Percentiles rank a stretch among this genome's conserved stretches.
Conservation (phyloP, 345 rosid genomes). For the Eucalyptus sideroxylon region DNA sequence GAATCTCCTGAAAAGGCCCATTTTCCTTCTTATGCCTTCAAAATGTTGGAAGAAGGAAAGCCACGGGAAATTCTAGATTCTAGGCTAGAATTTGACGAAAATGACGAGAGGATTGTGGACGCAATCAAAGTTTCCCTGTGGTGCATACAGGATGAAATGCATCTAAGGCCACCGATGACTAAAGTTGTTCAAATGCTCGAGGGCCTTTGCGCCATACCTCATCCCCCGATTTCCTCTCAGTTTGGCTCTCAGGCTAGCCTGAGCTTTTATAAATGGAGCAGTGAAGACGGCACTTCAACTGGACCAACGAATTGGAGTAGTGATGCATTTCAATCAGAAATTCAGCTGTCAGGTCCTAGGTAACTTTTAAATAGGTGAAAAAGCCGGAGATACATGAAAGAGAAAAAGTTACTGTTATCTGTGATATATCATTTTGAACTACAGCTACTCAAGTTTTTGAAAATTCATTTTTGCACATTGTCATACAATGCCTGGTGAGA, state of each 20-base stretch:
- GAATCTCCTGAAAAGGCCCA: constrained; percentile 19
- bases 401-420: not conserved
- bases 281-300: constrained; percentile 8
- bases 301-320: constrained; percentile 6
- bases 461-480: not conserved
- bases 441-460: not conserved
- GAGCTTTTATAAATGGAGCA: constrained; percentile 18
- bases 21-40: constrained; percentile 36
- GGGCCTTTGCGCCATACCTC: constrained; percentile 23
- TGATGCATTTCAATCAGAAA: constrained; percentile 13
- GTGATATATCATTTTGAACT: not conserved
- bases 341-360: constrained; percentile 36
- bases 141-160: constrained; percentile 48
- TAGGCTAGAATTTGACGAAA: constrained; percentile 3
- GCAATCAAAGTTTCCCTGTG: constrained; percentile 43
- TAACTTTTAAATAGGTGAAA: not conserved
- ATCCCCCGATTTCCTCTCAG: constrained; percentile 13
- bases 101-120: constrained; percentile 5
- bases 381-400: not conserved
- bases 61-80: constrained; percentile 26
- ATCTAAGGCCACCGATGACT: constrained; percentile 37
- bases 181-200: constrained; percentile 55
- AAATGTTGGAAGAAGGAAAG: constrained; percentile 32
- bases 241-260: constrained; percentile 1
- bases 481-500: not conserved